Evolutionary conservation across 352 stramenopile species (phyloP).

Genomic region (Phytophthora colocasiae): DNA sequence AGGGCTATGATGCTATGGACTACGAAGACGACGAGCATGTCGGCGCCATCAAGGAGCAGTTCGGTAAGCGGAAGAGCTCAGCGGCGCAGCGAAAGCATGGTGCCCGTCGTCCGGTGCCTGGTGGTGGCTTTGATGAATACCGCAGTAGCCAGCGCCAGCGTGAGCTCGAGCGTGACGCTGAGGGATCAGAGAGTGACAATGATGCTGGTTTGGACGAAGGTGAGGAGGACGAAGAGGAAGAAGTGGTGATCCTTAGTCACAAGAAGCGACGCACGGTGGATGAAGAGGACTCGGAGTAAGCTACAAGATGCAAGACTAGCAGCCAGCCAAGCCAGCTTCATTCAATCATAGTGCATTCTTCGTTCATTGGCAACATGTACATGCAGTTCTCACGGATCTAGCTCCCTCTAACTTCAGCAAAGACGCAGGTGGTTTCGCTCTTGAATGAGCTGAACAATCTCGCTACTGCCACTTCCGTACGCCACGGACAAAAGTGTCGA

Average conservation of each 20-base stretch:
- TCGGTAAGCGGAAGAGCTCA: constrained; percentile 60
- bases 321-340: constrained; percentile 6
- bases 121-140: constrained; percentile 87
- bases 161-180: constrained; percentile 50
- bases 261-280: constrained; percentile 88
- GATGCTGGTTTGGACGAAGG: constrained; percentile 53
- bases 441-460: constrained; percentile 21
- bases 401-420: constrained; percentile 2
- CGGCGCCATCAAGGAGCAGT: constrained; percentile 87
- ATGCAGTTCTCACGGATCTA: constrained; percentile 6
- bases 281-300: constrained; percentile 83
- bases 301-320: constrained; percentile 1
- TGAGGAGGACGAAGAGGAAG: constrained; percentile 80
- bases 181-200: constrained; percentile 80
- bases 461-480: constrained; percentile 21
- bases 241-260: constrained; percentile 70
- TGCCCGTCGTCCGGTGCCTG: constrained; percentile 53
- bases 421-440: constrained; percentile 18
- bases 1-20: constrained; percentile 76
- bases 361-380: constrained; percentile 1
- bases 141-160: constrained; percentile 51
- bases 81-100: constrained; percentile 35
- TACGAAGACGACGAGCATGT: constrained; percentile 89
- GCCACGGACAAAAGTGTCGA: constrained; percentile 29
- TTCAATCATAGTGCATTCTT: constrained; percentile 20